Conservation (phyloP, 2,329 filamentous ascomycete species). For the Apiospora kogelbergensis region DNA sequence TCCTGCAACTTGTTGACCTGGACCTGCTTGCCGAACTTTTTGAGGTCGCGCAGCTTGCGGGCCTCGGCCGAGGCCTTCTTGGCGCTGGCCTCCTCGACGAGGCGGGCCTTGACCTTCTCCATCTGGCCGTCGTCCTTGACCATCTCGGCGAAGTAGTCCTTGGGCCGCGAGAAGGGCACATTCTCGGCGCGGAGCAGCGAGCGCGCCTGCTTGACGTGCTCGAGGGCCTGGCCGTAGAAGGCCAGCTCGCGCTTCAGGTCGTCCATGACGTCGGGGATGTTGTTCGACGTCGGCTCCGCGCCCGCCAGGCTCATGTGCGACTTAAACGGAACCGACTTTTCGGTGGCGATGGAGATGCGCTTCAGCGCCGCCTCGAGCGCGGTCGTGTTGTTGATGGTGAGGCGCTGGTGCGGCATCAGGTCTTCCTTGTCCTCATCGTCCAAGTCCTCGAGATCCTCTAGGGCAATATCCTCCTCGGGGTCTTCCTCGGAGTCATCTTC, state of each 20-base stretch:
- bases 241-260: conserved; percentile 90
- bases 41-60: conserved; percentile 86
- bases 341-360: conserved; percentile 71
- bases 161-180: conserved; percentile 81
- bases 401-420: conserved; percentile 83
- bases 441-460: conserved; percentile 81
- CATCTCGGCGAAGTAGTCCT: conserved; percentile 99
- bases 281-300: conserved; percentile 58
- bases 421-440: conserved; percentile 82
- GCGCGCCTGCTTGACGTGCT: conserved; percentile 73
- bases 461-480: conserved; percentile 83
- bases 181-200: conserved; percentile 77
- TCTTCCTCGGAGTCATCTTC: conserved; percentile 66
- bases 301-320: conserved; percentile 78
- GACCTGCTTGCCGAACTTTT: conserved; percentile 99
- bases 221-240: conserved; percentile 87
- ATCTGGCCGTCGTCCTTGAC: conserved; percentile 98
- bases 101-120: conserved; percentile 91
- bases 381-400: conserved; percentile 95
- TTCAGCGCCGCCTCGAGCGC: conserved; percentile 79
- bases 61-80: conserved; percentile 94
- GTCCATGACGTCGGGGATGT: conserved; percentile 82
- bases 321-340: conserved; percentile 71
- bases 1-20: conserved; percentile 96
- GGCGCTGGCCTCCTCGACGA: conserved; percentile 85